A percentile compares a stretch with the other conserved stretches of the same genome.
These are phyloP conservation scores for Dunaliella salina DNA, from an alignment of 163 green algal species.

Conservation along the genomic window DNA sequence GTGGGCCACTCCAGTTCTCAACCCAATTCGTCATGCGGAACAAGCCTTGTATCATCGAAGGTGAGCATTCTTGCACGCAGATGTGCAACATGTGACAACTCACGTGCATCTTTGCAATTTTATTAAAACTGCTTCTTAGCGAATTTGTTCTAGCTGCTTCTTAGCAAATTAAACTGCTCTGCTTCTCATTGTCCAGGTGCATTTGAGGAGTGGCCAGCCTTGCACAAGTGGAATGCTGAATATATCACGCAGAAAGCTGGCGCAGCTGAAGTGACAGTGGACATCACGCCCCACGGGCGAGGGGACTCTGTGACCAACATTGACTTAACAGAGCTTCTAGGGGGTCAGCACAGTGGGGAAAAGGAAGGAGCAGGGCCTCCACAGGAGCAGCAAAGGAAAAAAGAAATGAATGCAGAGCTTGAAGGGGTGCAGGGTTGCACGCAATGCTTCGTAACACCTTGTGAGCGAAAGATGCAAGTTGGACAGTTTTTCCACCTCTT, in stretches of 20 bases:
- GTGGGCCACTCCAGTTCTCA: neutral
- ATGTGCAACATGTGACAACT: no score
- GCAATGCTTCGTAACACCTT: constrained; percentile 53
- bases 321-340: neutral
- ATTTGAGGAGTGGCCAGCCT: neutral
- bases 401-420: no score
- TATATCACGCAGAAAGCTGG: neutral
- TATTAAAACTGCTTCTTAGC: no score
- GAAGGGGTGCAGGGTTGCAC: neutral
- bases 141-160: no score
- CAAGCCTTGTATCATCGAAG: constrained; percentile 2
- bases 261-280: constrained; percentile 44
- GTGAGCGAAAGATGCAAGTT: constrained; percentile 42
- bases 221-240: neutral
- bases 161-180: no score
- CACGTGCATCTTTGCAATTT: no score
- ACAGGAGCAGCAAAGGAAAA: no score
- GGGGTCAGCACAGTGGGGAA: no score
- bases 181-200: neutral
- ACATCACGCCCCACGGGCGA: constrained; percentile 60
- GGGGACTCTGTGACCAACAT: constrained; percentile 3
- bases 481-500: constrained; percentile 44
- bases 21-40: neutral
- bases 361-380: no score
- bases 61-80: neutral